Evolutionary conservation across 2,329 filamentous ascomycete genomes (phyloP).

Genomic region (Penicillium brasilianum): DNA sequence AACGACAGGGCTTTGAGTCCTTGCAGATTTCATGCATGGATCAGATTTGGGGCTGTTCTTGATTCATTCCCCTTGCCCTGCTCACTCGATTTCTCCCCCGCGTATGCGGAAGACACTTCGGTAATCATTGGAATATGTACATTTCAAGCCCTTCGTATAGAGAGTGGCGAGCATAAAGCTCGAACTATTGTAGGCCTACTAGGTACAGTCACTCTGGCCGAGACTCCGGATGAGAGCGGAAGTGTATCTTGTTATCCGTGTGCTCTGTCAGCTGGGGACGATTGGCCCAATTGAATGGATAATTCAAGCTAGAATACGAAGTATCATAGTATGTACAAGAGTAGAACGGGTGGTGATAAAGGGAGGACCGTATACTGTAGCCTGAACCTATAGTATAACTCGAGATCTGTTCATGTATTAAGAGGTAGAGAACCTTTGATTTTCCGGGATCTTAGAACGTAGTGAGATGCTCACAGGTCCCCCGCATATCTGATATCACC

Average conservation of each 20-base stretch:
- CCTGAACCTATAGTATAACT: too few species aligned
- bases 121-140: neutral
- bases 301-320: neutral
- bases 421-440: too few species aligned
- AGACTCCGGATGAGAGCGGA: slow-evolving; percentile 1
- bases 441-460: slow-evolving; percentile 25
- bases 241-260: neutral
- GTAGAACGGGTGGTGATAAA: neutral
- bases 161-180: too few species aligned
- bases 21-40: slow-evolving; percentile 33
- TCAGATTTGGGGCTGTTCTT: neutral
- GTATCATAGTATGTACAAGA: neutral
- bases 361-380: too few species aligned
- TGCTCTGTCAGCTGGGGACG: neutral
- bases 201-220: neutral
- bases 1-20: slow-evolving; percentile 30
- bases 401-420: neutral
- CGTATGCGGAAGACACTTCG: neutral
- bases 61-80: neutral
- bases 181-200: too few species aligned
- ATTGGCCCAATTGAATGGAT: neutral
- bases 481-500: slow-evolving; percentile 26
- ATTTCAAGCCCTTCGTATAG: neutral
- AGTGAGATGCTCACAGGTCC: slow-evolving; percentile 12
- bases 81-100: neutral